Evolutionary conservation across 2,329 filamentous ascomycete genomes (phyloP).

Genomic region (Rutstroemia sp.): DNA sequence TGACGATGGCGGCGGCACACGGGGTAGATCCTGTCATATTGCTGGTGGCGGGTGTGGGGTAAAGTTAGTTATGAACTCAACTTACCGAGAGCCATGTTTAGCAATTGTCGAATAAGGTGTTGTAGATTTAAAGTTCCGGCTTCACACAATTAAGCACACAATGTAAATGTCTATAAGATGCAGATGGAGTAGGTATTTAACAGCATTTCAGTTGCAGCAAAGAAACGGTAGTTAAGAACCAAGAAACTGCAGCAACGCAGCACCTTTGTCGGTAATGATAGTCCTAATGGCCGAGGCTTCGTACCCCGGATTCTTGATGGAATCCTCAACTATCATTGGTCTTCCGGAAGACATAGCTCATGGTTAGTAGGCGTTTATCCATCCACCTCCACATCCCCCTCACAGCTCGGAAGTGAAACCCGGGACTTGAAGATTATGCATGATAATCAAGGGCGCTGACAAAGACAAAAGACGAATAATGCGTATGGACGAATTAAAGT

Average conservation of each 20-base stretch:
- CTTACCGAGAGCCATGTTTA: too few species aligned
- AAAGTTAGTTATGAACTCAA: too few species aligned
- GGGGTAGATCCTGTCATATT: too few species aligned
- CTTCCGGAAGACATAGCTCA: neutral
- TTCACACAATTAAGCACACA: too few species aligned
- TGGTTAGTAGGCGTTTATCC: neutral
- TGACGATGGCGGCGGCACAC: too few species aligned
- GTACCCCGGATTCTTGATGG: neutral
- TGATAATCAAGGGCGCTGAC: neutral
- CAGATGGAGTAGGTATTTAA: neutral
- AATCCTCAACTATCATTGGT: neutral
- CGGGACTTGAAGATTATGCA: neutral
- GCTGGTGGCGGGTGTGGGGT: too few species aligned
- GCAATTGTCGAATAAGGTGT: too few species aligned
- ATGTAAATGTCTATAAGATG: too few species aligned
- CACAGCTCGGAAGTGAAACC: neutral
- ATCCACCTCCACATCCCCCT: neutral
- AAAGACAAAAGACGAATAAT: neutral
- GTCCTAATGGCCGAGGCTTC: neutral
- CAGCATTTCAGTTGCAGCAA: neutral
- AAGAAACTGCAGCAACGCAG: neutral
- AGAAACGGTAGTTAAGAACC: neutral
- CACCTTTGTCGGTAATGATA: neutral
- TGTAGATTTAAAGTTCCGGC: too few species aligned
- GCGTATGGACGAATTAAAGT: neutral